A percentile compares a stretch with the other conserved stretches of the same genome.
Evolutionary conservation across 331 rosid species (phyloP).

Genomic region (Acacia concinna): DNA sequence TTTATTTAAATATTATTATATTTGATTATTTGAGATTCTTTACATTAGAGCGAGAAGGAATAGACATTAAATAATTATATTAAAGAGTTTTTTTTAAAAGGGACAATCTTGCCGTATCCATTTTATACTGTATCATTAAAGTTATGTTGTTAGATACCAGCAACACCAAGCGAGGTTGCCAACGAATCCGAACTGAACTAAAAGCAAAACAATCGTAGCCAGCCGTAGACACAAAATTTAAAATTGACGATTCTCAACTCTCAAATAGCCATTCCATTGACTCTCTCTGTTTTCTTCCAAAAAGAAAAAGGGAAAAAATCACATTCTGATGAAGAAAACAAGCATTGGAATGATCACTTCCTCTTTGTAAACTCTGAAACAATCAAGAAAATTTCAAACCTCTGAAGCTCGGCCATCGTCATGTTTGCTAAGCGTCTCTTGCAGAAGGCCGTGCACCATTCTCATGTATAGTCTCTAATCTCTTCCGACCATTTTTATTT

Average conservation of each 20-base stretch:
- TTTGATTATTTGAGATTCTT: too few relatives aligned
- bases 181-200: not conserved
- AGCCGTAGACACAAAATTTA: not conserved
- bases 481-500: not conserved
- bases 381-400: not conserved
- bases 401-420: not conserved
- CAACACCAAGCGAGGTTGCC: not conserved
- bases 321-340: not conserved
- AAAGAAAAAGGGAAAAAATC: not conserved
- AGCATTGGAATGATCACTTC: slow-evolving; percentile 3
- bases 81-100: too few relatives aligned
- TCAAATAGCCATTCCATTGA: not conserved
- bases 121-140: too few relatives aligned
- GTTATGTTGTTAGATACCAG: not conserved
- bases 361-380: not conserved
- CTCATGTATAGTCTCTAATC: slow-evolving; percentile 3
- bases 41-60: too few relatives aligned
- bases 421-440: slow-evolving; percentile 12
- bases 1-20: too few relatives aligned
- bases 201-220: not conserved
- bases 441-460: slow-evolving; percentile 8
- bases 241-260: not conserved
- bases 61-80: too few relatives aligned
- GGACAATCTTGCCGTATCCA: too few relatives aligned
- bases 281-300: not conserved